Base-by-base conservation (phyloP, 108 stramenopile genomes). In the Tribonema minus region DNA sequence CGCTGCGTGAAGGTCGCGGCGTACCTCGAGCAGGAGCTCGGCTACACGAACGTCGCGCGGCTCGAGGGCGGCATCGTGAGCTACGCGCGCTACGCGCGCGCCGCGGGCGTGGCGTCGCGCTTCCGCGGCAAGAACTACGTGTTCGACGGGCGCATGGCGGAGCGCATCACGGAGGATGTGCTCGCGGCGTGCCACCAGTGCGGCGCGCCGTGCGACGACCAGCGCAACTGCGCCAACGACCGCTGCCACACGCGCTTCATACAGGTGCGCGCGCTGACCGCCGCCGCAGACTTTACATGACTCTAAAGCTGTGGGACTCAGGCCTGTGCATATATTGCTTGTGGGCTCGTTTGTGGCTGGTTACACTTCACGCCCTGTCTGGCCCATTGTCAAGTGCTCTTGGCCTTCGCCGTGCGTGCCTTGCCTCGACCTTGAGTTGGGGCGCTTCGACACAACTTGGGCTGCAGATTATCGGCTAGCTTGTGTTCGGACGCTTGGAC, bases 91-190 rank as follows among this genome's bases (percentile, higher is more conserved):
- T 89, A 89, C 30, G 76, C 93, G 37, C 20, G 12, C 23, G 15
- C 33, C 29, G 29, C 6, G 26, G n/a, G 2, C 20, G 6, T 61
- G 28, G n/a, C 29, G 81, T 84, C 90, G 20, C 80, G 90, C 80
- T 94, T 93, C 86, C 90, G 92, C 71, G 96, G 96, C 23, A 88
- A 91, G 28, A 97, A 97, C 72, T 96, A 94, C 84, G 96, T 97
- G n/a, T 97, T 97, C 82, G 95, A 97, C 82, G 91, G 93, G 37
- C 83, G 96, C 68, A 81, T 97, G 85, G 96, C 94, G 31, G 88
- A 92, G 38, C 75, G 73, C 31, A 94, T 97, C 37, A 97, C 96
- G 33, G 91, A 92, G 32, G 95, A 97, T 82, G 72, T 89, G 3
- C 76, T 95, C 25, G 91, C 91, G 0, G 66, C 67, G 37, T 97